Evolutionary conservation across 495 filamentous ascomycete genomes (phyloP).

Genomic region (Penicillium herquei): DNA sequence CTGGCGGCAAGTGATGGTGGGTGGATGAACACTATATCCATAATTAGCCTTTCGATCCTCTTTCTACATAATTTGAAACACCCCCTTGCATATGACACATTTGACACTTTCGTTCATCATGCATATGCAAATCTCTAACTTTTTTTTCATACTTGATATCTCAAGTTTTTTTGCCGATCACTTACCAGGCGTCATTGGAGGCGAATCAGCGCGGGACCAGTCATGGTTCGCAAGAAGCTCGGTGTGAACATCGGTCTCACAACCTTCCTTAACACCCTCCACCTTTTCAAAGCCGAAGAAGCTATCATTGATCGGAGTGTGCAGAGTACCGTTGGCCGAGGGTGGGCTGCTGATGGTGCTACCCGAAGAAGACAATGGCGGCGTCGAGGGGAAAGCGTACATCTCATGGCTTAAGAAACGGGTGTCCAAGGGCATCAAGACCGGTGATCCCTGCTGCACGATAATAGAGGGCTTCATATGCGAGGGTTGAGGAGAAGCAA

Average conservation of each 20-base stretch:
- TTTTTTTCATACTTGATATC: slow-evolving; percentile 10
- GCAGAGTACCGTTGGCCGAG: slow-evolving; percentile 69
- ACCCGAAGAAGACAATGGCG: slow-evolving; percentile 79
- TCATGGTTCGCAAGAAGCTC: slow-evolving; percentile 75
- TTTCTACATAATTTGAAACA: neutral
- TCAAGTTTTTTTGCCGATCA: slow-evolving; percentile 22
- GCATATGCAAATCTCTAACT: slow-evolving; percentile 4
- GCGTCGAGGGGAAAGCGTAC: slow-evolving; percentile 81
- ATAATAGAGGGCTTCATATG: slow-evolving; percentile 74
- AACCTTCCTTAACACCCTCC: slow-evolving; percentile 78
- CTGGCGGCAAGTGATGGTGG: slow-evolving; percentile 64
- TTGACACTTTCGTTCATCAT: neutral
- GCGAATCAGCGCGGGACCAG: slow-evolving; percentile 73
- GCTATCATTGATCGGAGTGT: slow-evolving; percentile 77
- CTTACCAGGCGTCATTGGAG: slow-evolving; percentile 93
- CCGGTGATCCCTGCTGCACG: slow-evolving; percentile 66
- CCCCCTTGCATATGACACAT: slow-evolving; percentile 19
- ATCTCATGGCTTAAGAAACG: slow-evolving; percentile 65
- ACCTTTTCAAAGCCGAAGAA: slow-evolving; percentile 73
- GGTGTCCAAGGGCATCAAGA: slow-evolving; percentile 75
- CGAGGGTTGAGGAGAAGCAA: slow-evolving; percentile 74
- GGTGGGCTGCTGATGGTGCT: slow-evolving; percentile 87
- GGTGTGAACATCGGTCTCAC: slow-evolving; percentile 70
- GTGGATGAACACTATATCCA: slow-evolving; percentile 72
- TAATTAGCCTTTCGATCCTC: slow-evolving; percentile 20